Evolutionary conservation across 2,329 filamentous ascomycete species (phyloP).

Genomic region (Diaporthe amygdali): DNA sequence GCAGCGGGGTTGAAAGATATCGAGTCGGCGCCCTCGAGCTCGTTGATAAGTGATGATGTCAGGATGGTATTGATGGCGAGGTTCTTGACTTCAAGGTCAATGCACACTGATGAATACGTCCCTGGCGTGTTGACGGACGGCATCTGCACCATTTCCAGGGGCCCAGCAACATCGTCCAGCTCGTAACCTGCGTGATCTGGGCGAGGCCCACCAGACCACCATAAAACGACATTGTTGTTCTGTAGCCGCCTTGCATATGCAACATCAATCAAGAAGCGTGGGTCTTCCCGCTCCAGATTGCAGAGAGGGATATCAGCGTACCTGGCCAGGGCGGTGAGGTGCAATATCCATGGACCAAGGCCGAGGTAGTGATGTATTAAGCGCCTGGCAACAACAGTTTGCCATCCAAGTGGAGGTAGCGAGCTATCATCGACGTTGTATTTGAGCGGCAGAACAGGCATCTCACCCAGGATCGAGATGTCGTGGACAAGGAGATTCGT

Average conservation of each 20-base stretch:
- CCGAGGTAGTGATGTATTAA: conserved; percentile 90
- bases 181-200: conserved; percentile 98
- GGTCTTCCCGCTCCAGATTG: conserved; percentile 93
- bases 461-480: conserved; percentile 80
- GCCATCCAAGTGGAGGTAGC: conserved; percentile 92
- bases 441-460: conserved; percentile 81
- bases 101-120: conserved; percentile 94
- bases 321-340: conserved; percentile 84
- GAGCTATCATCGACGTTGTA: conserved; percentile 85
- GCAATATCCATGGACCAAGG: conserved; percentile 89
- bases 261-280: conserved; percentile 92
- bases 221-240: conserved; percentile 90
- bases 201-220: conserved; percentile 89
- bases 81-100: conserved; percentile 92
- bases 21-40: conserved; percentile 88
- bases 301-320: conserved; percentile 96
- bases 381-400: conserved; percentile 83
- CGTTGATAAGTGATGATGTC: conserved; percentile 95
- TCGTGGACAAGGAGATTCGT: conserved; percentile 82
- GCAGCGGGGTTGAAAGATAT: conserved; percentile 82
- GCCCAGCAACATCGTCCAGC: conserved; percentile 83
- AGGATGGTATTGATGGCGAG: conserved; percentile 97
- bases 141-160: conserved; percentile 88
- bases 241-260: conserved; percentile 91
- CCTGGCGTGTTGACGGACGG: conserved; percentile 91